Base-by-base conservation (phyloP, 1,284 basidiomycete species). In the Ustilago loliicola region DNA sequence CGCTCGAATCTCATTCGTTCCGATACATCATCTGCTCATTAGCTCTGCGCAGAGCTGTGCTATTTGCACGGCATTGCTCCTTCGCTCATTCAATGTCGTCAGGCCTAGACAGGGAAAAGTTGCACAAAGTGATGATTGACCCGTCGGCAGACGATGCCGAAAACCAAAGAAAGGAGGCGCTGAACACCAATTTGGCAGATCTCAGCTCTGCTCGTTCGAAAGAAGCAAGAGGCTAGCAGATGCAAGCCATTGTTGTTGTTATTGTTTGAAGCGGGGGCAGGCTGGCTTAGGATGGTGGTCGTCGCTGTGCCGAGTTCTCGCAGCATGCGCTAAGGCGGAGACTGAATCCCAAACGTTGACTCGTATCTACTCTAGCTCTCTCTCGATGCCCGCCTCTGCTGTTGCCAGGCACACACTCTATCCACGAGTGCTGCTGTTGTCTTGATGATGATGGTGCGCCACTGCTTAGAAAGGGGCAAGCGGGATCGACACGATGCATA, bases 231-330 rank as follows among this genome's bases (percentile, higher is more conserved):
- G n/a, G n/a, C n/a, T n/a, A n/a, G n/a, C n/a, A 25, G 48, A 27
- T 52, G 25, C 50, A 52, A 52, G 50, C 27, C 29, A 29, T 52
- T 15, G 9, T 48, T 25, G 8, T 48, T 27, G 23, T 48, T 25
- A 13, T 10, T 48, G 45, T 25, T 27, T 48, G 21, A 15, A 23
- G 21, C 21, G 45, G 27, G n/a, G 23, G 21, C 3, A 47, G 23
- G 15, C 25, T 7, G 25, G 48, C 15, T 11, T 8, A 27, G 36
- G 3, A 21, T 36, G 15, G 50, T 34, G 32, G 36, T 55, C 36
- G 53, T 55, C 53, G 53, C 53, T 38, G 52, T 53, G 52, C 52
- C 52, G 52, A 36, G 36, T 38, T 38, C 21, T 45, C 42, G 21
- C 42, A 27, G 48, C 48, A 50, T 27, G 48, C 25, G 27, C 48